Evolutionary conservation across 345 rosid species (phyloP).

Genomic region (Fremontodendron californicum): DNA sequence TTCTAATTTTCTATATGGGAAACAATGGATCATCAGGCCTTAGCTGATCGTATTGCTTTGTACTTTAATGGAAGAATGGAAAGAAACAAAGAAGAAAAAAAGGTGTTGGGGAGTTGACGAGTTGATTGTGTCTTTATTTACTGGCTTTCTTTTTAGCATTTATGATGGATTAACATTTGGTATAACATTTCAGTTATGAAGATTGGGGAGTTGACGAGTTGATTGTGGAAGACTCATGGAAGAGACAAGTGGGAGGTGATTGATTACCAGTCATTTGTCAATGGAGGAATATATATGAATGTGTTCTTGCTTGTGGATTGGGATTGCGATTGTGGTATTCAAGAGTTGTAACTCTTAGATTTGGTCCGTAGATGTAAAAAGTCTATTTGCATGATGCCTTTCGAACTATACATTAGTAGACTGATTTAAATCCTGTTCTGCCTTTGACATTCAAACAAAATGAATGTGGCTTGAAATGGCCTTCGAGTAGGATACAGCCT

Average conservation of each 20-base stretch:
- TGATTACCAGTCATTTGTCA: slow-evolving; percentile 20
- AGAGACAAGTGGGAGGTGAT: slow-evolving; percentile 91
- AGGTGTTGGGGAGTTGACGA: background rate
- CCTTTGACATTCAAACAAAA: background rate
- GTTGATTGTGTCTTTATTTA: background rate
- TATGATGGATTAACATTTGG: background rate
- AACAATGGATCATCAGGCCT: background rate
- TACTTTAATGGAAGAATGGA: background rate
- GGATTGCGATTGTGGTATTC: background rate
- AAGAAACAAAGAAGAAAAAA: background rate
- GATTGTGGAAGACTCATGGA: slow-evolving; percentile 93
- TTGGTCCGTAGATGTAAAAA: background rate
- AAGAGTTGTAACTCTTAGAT: background rate
- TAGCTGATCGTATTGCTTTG: background rate
- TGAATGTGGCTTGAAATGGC: background rate
- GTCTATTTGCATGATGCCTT: background rate
- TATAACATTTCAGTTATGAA: slow-evolving; percentile 47
- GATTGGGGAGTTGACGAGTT: slow-evolving; percentile 90
- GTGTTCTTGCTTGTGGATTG: background rate
- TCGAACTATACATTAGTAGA: background rate
- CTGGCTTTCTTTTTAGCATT: background rate
- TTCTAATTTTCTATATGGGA: background rate
- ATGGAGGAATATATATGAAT: background rate
- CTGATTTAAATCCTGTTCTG: background rate
- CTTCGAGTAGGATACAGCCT: background rate